Evolutionary conservation across 768 basidiomycete species (phyloP), one percentile per base, ranked within the genome.

Genomic region (Phylloporus sp.): DNA sequence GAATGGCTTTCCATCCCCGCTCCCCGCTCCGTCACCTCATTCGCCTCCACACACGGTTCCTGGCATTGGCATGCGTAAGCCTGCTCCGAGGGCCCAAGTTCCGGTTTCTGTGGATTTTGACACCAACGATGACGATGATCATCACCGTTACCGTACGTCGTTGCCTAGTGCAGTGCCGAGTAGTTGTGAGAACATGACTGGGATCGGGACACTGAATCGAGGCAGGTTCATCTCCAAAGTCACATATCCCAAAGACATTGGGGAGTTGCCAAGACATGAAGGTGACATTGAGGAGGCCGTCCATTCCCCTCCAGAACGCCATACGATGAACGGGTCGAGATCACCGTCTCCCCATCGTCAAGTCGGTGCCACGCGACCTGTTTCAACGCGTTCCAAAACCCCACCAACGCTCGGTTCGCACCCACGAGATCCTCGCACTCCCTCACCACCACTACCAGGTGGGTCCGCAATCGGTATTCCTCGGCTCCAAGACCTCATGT

Each of bases 111-210:
- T 82, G 42, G 73, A 77, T 29, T 76, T 79, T 39, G 63, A 68
- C 45, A 65, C 65, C 12, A 68, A 59, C 16, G 65, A 69, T 13
- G 68, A 59, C 24, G 72, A 72, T 28, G 66, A 69, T 50, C 65
- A 58, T 40, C 60, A 49, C 38, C 64, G 59, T 29, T 62, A 72
- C 39, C 76, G 79, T 18, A 71, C 73, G 8, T 67, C 78, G 47
- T 65, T 82, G 24, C 79, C 82, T 4, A 85, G 82, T 55, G 75
- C 74, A 13, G 73, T 86, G 26, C 75, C 80, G 20, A 74, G 70
- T 41, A 72, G 67, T 40, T 74, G 68, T 29, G 78, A 80, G 52
- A 76, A 87, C 57, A 83, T 87, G 81, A 87, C 85, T 12, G 86
- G 86, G 12, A 57, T 88, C 26, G 86, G 86, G 27, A 69, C 74